phyloP scores from a whole-genome alignment of 2,329 filamentous ascomycete species.

The Phaeophleospora eucalypticola region DNA sequence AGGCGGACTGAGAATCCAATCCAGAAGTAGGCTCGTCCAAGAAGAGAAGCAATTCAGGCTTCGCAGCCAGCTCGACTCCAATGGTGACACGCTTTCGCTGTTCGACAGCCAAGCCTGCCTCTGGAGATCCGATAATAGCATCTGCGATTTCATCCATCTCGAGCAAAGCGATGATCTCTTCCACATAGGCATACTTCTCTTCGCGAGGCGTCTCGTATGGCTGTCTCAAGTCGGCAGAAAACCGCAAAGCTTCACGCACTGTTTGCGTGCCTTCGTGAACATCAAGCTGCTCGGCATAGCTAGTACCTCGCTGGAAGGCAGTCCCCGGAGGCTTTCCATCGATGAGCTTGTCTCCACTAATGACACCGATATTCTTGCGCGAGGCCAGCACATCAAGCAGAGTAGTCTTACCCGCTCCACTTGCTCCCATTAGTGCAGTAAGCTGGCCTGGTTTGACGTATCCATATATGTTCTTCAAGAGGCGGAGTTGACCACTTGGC shows the following conservation, averaged over 20 bases:
- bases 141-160: slow-evolving; percentile 65
- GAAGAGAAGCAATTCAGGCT: slow-evolving; percentile 71
- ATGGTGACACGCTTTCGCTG: slow-evolving; percentile 65
- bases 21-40: slow-evolving; percentile 75
- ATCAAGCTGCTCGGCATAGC: slow-evolving; percentile 63
- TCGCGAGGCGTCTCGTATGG: slow-evolving; percentile 53
- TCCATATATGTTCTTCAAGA: slow-evolving; percentile 46
- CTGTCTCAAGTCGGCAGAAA: slow-evolving; percentile 61
- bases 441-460: slow-evolving; percentile 49
- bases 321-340: slow-evolving; percentile 52
- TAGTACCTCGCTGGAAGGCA: slow-evolving; percentile 60
- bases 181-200: slow-evolving; percentile 63
- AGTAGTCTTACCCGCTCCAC: slow-evolving; percentile 79
- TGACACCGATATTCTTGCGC: slow-evolving; percentile 62
- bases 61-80: slow-evolving; percentile 57
- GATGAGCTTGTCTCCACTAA: slow-evolving; percentile 59
- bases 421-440: slow-evolving; percentile 51
- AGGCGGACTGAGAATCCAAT: slow-evolving; percentile 67
- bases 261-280: slow-evolving; percentile 60
- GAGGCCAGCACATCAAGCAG: slow-evolving; percentile 71
- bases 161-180: slow-evolving; percentile 60
- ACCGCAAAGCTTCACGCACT: slow-evolving; percentile 63
- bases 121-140: slow-evolving; percentile 60
- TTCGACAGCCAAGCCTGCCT: slow-evolving; percentile 60
- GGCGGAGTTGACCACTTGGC: slow-evolving; percentile 41